Percentiles rank a stretch among this genome's conserved stretches.
phyloP scores from a whole-genome alignment of 2,329 filamentous ascomycete genomes.

The Hypoxylon sp. region DNA sequence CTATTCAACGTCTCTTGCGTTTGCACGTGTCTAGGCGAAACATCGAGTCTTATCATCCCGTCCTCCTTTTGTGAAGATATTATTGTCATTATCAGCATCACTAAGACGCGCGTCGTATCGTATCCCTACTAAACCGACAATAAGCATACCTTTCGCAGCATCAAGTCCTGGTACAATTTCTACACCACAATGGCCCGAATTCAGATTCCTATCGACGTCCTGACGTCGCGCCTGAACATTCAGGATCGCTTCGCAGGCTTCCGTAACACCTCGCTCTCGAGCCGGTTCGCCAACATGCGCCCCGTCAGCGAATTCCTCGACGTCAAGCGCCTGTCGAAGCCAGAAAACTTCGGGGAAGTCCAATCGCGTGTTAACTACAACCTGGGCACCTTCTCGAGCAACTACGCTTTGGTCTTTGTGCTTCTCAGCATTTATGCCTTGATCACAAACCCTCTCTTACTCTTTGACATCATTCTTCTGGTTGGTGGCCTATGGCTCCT shows the following conservation, averaged over 20 bases:
- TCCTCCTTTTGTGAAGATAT: slow-evolving; percentile 3
- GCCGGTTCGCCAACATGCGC: slow-evolving; percentile 91
- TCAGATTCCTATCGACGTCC: slow-evolving; percentile 90
- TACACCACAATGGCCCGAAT: slow-evolving; percentile 81
- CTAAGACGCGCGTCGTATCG: slow-evolving; percentile 8
- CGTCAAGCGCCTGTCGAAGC: slow-evolving; percentile 95
- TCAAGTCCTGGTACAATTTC: slow-evolving; percentile 6
- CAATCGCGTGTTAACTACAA: slow-evolving; percentile 98
- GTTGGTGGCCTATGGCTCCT: slow-evolving; percentile 91
- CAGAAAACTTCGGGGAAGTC: slow-evolving; percentile 88
- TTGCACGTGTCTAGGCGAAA: slow-evolving; percentile 14
- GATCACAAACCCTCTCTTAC: slow-evolving; percentile 86
- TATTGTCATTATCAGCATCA: neutral
- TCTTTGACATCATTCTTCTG: slow-evolving; percentile 94
- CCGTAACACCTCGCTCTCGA: slow-evolving; percentile 81
- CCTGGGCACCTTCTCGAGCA: slow-evolving; percentile 96
- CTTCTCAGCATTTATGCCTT: slow-evolving; percentile 98
- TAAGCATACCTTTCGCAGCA: slow-evolving; percentile 10
- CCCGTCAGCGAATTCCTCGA: slow-evolving; percentile 96
- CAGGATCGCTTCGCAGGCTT: slow-evolving; percentile 87
- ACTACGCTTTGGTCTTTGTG: slow-evolving; percentile 93
- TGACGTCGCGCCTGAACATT: slow-evolving; percentile 92
- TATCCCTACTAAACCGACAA: slow-evolving; percentile 14
- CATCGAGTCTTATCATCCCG: slow-evolving; percentile 6
- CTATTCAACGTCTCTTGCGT: slow-evolving; percentile 14